phyloP scores from a whole-genome alignment of 2,329 filamentous ascomycete species.

The Ascochyta rabiei region DNA sequence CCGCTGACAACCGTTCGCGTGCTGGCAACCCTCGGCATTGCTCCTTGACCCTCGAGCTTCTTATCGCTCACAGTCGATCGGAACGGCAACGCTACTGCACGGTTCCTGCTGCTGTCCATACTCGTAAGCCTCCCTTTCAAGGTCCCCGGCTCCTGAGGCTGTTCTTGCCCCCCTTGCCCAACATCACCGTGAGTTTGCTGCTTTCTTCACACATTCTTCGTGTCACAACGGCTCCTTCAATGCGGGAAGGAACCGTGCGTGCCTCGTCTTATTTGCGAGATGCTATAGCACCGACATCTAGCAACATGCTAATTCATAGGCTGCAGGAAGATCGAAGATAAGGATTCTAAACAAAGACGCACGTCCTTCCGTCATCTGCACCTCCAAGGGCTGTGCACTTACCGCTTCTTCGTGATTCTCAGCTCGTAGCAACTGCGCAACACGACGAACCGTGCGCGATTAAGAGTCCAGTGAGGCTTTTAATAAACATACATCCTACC shows the following conservation, averaged over 20 bases:
- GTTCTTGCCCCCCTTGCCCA: conserved; percentile 27
- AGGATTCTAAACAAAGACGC: conserved; percentile 45
- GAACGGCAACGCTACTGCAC: conserved; percentile 17
- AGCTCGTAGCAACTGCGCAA: conserved; percentile 34
- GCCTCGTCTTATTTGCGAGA: conserved; percentile 17
- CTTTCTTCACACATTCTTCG: conserved; percentile 19
- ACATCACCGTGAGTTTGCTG: conserved; percentile 32
- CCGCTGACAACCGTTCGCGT: conserved; percentile 38
- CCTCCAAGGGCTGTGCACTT: conserved; percentile 42
- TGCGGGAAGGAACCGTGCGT: conserved; percentile 15
- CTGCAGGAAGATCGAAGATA: conserved; percentile 40
- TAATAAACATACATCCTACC: conserved; percentile 44
- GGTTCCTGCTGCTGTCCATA: background rate
- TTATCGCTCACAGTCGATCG: conserved; percentile 35
- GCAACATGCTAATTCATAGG: conserved; percentile 45
- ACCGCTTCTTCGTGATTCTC: conserved; percentile 44
- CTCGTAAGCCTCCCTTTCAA: conserved; percentile 18
- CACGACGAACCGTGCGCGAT: conserved; percentile 41
- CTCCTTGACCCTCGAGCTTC: conserved; percentile 13
- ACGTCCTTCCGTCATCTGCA: conserved; percentile 42
- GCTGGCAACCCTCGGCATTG: conserved; percentile 44
- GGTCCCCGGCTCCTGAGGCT: conserved; percentile 30
- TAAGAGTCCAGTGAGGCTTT: conserved; percentile 36
- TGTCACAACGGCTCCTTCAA: conserved; percentile 15
- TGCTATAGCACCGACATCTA: conserved; percentile 24